Evolutionary conservation across 108 stramenopile species (phyloP), one percentile per base, ranked within the genome.

Genomic region (Pseudonitzschia multistriata): DNA sequence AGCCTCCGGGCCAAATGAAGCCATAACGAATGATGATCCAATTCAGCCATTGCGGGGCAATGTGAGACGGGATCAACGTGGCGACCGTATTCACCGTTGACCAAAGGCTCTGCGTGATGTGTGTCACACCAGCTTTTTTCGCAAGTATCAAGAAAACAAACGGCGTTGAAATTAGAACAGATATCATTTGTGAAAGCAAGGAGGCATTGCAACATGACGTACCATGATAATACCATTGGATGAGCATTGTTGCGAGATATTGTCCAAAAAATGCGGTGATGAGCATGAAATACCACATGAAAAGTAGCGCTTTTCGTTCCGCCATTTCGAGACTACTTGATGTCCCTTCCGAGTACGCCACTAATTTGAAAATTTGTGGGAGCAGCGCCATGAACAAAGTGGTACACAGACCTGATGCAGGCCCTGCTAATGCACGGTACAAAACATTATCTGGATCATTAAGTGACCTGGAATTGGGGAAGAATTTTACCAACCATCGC

Each of bases 251-350:
- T 27, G 57, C 57, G n/a, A 59, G 57, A 30, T 59, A 59, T 35
- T 59, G 57, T 27, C 57, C 57, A 29, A 59, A 59, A 29, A 64
- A 47, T 8, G 63, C 28, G 19, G 42, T 64, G 17, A 64, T 35
- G n/a, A 91, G 56, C 87, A 89, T 89, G 71, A 95, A 93, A 49
- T 72, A 88, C 94, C 94, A 95, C 65, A 83, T 93, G 72, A 92
- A 95, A 49, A 77, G 49, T 11, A 92, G 74, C 0, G 92, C 89
- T 28, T 72, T 78, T 22, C 74, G 73, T 73, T 90, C 90, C 0
- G 49, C 85, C 86, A 29, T 66, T 71, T 55, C 84, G 63, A 35
- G 78, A 52, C 83, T 87, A 6, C 81, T 85, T 47, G 91, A 87
- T 35, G 78, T 82, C 28, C 81, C 78, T 30, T 87, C 90, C 54